phyloP scores from a whole-genome alignment of 495 filamentous ascomycete genomes.

The Podospora tetraspora region DNA sequence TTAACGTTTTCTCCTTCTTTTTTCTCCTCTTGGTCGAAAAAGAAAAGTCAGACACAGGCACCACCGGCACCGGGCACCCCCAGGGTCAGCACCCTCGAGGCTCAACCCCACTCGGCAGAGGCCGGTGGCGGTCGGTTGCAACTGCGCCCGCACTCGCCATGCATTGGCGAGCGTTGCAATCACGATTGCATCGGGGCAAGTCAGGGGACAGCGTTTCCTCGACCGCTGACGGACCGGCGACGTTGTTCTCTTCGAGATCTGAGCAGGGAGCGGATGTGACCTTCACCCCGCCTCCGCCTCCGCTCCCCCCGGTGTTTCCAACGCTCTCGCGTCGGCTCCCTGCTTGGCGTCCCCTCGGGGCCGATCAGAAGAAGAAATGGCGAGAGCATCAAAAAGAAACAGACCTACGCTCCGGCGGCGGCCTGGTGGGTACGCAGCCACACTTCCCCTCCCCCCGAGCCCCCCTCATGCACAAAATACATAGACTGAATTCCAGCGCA shows the following conservation, averaged over 20 bases:
- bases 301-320: slow-evolving; percentile 8
- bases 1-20: slow-evolving; percentile 22
- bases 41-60: slow-evolving; percentile 12
- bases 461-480: neutral
- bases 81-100: neutral
- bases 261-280: slow-evolving; percentile 25
- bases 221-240: slow-evolving; percentile 4
- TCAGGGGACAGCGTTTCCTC: slow-evolving; percentile 25
- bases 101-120: slow-evolving; percentile 21
- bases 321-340: slow-evolving; percentile 14
- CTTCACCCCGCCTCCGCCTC: slow-evolving; percentile 5
- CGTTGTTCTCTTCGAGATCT: slow-evolving; percentile 30
- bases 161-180: slow-evolving; percentile 35
- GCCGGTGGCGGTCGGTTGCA: slow-evolving; percentile 34
- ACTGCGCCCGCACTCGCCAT: slow-evolving; percentile 23
- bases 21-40: slow-evolving; percentile 19
- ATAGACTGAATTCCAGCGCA: neutral
- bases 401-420: neutral
- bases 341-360: neutral
- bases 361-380: neutral
- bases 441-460: neutral
- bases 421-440: neutral
- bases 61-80: neutral
- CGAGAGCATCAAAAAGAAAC: neutral
- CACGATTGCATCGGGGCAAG: slow-evolving; percentile 36